These are phyloP conservation scores for Jaltomata sinuosa DNA, from an alignment of 257 asterid genomes.

Conservation along the genomic window DNA sequence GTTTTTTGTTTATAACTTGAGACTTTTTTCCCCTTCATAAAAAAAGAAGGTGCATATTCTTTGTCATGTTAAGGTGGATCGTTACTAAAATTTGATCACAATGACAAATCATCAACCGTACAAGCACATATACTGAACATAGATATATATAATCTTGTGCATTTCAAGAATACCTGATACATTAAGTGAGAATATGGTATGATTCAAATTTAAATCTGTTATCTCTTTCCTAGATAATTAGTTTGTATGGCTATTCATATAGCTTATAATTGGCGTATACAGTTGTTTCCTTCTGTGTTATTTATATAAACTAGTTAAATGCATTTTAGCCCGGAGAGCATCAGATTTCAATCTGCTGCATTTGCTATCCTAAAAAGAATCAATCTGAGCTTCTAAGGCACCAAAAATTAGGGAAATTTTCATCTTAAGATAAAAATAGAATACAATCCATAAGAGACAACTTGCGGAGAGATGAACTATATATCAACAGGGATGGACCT, in stretches of 20 bases:
- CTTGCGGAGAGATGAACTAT: neutral
- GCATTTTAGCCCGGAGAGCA: neutral
- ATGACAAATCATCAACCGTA: neutral
- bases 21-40: neutral
- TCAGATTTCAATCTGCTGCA: neutral
- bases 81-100: neutral
- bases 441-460: neutral
- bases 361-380: neutral
- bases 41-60: neutral
- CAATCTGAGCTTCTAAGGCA: neutral
- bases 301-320: neutral
- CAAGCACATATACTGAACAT: neutral
- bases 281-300: neutral
- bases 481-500: neutral
- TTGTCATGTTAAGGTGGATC: neutral
- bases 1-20: neutral
- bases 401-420: neutral
- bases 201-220: neutral
- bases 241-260: neutral
- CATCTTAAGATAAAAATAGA: neutral
- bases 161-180: neutral
- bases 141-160: neutral
- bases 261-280: neutral
- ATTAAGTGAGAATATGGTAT: neutral
- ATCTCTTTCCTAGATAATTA: neutral